phyloP scores from a whole-genome alignment of 495 filamentous ascomycete species.

The Talaromyces adpressus region DNA sequence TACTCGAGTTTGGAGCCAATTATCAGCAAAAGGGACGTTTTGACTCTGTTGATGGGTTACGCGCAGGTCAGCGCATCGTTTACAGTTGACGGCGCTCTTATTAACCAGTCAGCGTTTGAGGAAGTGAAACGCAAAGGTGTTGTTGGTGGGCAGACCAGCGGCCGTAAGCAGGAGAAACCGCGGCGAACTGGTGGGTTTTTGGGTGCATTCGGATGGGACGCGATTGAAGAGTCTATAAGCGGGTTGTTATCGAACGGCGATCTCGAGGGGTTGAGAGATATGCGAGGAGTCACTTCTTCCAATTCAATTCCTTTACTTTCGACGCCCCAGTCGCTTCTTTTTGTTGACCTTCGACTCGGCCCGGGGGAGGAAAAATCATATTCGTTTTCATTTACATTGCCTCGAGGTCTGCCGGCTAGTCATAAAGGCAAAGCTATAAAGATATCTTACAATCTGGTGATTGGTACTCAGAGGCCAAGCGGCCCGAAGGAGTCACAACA shows the following conservation, averaged over 20 bases:
- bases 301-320: slow-evolving; percentile 83
- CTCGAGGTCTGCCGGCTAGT: slow-evolving; percentile 78
- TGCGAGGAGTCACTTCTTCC: slow-evolving; percentile 74
- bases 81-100: slow-evolving; percentile 80
- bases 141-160: slow-evolving; percentile 50
- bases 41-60: slow-evolving; percentile 96
- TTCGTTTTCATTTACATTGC: slow-evolving; percentile 77
- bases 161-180: slow-evolving; percentile 45
- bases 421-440: slow-evolving; percentile 93
- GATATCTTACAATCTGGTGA: slow-evolving; percentile 82
- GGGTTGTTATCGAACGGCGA: slow-evolving; percentile 80
- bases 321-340: slow-evolving; percentile 94
- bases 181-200: slow-evolving; percentile 77
- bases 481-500: slow-evolving; percentile 65
- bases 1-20: slow-evolving; percentile 49
- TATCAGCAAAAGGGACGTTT: slow-evolving; percentile 43
- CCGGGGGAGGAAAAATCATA: slow-evolving; percentile 88
- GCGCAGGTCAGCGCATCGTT: slow-evolving; percentile 92
- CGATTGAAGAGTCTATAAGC: slow-evolving; percentile 79
- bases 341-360: slow-evolving; percentile 81
- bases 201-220: slow-evolving; percentile 80
- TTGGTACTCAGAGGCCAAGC: slow-evolving; percentile 85
- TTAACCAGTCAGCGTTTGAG: slow-evolving; percentile 86
- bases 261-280: slow-evolving; percentile 86
- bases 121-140: slow-evolving; percentile 93